Percentiles rank a stretch among this genome's conserved stretches.
These are phyloP conservation scores for Triglochin maritima DNA, from an alignment of 106 monocot species.

Conservation along the genomic window DNA sequence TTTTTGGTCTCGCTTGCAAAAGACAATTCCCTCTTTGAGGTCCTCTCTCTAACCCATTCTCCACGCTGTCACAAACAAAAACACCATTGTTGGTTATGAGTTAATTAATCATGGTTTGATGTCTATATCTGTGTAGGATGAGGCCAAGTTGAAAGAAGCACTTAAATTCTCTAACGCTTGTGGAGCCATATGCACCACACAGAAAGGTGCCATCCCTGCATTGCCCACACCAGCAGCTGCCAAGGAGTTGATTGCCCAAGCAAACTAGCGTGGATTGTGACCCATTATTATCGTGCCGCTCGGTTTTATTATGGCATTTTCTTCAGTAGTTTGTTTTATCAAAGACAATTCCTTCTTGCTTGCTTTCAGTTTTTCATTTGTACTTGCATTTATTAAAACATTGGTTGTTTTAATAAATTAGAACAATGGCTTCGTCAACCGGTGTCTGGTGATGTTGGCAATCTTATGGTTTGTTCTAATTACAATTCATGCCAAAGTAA, in stretches of 20 bases:
- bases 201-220: constrained; percentile 26
- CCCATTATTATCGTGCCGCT: background rate
- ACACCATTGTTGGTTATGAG: background rate
- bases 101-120: background rate
- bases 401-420: too few relatives aligned
- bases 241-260: constrained; percentile 9
- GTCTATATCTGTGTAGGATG: constrained; percentile 2
- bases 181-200: constrained; percentile 23
- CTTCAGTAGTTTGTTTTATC: too few relatives aligned
- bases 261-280: background rate
- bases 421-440: too few relatives aligned
- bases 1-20: constrained; percentile 22
- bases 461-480: too few relatives aligned
- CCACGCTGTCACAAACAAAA: too few relatives aligned
- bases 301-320: too few relatives aligned
- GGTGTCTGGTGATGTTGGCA: too few relatives aligned
- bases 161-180: constrained; percentile 17
- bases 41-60: background rate
- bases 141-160: constrained; percentile 12
- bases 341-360: too few relatives aligned
- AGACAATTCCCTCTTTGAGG: constrained; percentile 22
- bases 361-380: too few relatives aligned
- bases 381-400: too few relatives aligned
- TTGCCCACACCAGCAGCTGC: constrained; percentile 8
- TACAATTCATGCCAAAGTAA: too few relatives aligned